These are phyloP conservation scores for Toxicodendron radicans DNA, from an alignment of 345 rosid genomes.

Conservation along the genomic window DNA sequence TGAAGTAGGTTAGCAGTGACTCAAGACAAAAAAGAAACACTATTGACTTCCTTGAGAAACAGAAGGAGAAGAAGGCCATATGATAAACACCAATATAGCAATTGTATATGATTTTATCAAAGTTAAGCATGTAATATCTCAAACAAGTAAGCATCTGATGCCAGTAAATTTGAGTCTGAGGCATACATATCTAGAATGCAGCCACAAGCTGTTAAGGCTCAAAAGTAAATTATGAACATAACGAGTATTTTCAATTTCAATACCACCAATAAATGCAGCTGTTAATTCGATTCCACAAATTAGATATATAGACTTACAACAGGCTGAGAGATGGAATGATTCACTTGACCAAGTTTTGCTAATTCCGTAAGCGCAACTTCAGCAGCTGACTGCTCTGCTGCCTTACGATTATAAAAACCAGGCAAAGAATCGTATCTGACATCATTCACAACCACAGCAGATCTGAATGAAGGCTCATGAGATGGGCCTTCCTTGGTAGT, in stretches of 20 bases:
- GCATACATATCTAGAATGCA: neutral
- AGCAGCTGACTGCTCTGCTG: conserved; percentile 97
- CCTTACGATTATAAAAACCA: conserved; percentile 88
- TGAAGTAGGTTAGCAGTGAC: conserved; percentile 8
- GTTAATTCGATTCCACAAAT: neutral
- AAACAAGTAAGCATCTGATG: no score
- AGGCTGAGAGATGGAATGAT: conserved; percentile 59
- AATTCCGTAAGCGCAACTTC: conserved; percentile 81
- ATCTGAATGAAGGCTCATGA: conserved; percentile 71
- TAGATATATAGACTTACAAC: conserved; percentile 53
- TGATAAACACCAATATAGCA: no score
- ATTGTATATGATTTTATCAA: no score
- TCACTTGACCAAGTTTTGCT: conserved; percentile 56
- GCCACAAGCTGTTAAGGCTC: neutral
- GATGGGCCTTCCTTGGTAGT: conserved; percentile 89
- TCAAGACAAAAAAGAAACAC: neutral
- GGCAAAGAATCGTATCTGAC: conserved; percentile 73
- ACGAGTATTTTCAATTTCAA: neutral
- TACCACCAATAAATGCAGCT: neutral
- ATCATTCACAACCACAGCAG: conserved; percentile 64
- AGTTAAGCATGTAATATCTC: no score
- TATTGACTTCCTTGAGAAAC: neutral
- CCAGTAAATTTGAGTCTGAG: neutral
- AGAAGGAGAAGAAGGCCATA: neutral
- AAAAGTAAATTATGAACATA: no score